Percentiles rank a stretch among this genome's conserved stretches.
phyloP scores from a whole-genome alignment of 441 rosid species.

The Gossypium laxum region DNA sequence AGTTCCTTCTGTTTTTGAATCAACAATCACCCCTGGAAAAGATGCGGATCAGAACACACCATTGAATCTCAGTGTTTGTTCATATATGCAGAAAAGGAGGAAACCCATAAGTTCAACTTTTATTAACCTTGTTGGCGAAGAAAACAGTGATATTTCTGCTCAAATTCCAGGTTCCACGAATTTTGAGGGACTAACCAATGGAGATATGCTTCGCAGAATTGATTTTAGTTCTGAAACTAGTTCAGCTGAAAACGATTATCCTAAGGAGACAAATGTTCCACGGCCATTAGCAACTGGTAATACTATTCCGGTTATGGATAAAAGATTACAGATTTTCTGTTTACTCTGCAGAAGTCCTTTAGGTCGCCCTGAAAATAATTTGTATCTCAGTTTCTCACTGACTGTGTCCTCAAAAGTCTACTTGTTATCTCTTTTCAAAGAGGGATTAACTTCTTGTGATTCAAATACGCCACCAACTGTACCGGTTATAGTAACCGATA shows the following conservation, averaged over 20 bases:
- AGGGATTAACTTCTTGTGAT: slow-evolving; percentile 23
- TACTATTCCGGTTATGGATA: slow-evolving; percentile 22
- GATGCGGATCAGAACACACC: slow-evolving; percentile 28
- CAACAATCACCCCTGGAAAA: slow-evolving; percentile 40
- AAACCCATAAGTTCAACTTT: slow-evolving; percentile 32
- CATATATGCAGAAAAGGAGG: slow-evolving; percentile 57
- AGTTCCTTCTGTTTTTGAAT: slow-evolving; percentile 27
- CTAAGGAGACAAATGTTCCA: slow-evolving; percentile 23
- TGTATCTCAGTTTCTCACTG: slow-evolving; percentile 39
- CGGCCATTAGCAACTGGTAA: neutral
- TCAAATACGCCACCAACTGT: slow-evolving; percentile 31
- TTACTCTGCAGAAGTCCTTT: slow-evolving; percentile 53
- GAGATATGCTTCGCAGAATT: slow-evolving; percentile 35
- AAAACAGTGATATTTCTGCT: slow-evolving; percentile 24
- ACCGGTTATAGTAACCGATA: slow-evolving; percentile 50
- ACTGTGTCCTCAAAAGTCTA: slow-evolving; percentile 55
- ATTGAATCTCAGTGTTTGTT: slow-evolving; percentile 54
- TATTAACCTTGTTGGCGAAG: slow-evolving; percentile 30
- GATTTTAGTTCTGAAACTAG: slow-evolving; percentile 38
- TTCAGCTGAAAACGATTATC: slow-evolving; percentile 18
- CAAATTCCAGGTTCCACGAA: slow-evolving; percentile 22
- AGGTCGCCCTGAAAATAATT: slow-evolving; percentile 56
- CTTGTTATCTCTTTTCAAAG: slow-evolving; percentile 42
- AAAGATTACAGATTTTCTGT: slow-evolving; percentile 50
- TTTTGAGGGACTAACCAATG: slow-evolving; percentile 21